phyloP scores from a whole-genome alignment of 2,329 filamentous ascomycete species.

The Zymoseptoria brevis region DNA sequence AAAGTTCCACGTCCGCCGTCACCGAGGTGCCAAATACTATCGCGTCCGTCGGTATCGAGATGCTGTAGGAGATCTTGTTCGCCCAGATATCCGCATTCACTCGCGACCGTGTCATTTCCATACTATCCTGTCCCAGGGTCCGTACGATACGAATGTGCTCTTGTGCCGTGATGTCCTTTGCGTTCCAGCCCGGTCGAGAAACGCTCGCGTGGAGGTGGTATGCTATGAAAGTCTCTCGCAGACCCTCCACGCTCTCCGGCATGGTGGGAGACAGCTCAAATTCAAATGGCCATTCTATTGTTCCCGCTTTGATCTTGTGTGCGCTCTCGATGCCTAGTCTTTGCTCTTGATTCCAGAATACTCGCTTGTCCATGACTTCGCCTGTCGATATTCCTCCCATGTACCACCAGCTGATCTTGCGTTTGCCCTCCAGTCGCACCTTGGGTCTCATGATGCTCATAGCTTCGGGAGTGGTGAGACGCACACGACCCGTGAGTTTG shows the following conservation, averaged over 20 bases:
- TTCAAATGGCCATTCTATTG: constrained; percentile 44
- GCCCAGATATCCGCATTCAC: constrained; percentile 91
- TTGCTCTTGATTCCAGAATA: constrained; percentile 40
- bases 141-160: constrained; percentile 51
- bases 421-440: constrained; percentile 40
- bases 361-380: constrained; percentile 40
- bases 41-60: constrained; percentile 87
- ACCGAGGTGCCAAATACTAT: constrained; percentile 87
- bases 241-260: constrained; percentile 84
- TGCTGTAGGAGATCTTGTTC: constrained; percentile 94
- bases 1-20: constrained; percentile 75
- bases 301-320: constrained; percentile 43
- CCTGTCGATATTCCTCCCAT: constrained; percentile 30
- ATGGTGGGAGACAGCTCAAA: constrained; percentile 41
- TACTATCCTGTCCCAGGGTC: constrained; percentile 55
- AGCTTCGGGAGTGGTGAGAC: constrained; percentile 40
- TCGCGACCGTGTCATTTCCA: constrained; percentile 48
- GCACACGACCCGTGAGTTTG: constrained; percentile 40
- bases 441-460: constrained; percentile 42
- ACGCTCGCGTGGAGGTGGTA: constrained; percentile 90
- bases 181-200: constrained; percentile 68
- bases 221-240: constrained; percentile 76
- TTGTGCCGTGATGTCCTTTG: constrained; percentile 74
- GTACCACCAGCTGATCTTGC: constrained; percentile 38
- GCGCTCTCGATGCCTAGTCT: constrained; percentile 39